Evolutionary conservation across 2,329 filamentous ascomycete genomes (phyloP).

Genomic region (Alternaria novae-zelandiae): DNA sequence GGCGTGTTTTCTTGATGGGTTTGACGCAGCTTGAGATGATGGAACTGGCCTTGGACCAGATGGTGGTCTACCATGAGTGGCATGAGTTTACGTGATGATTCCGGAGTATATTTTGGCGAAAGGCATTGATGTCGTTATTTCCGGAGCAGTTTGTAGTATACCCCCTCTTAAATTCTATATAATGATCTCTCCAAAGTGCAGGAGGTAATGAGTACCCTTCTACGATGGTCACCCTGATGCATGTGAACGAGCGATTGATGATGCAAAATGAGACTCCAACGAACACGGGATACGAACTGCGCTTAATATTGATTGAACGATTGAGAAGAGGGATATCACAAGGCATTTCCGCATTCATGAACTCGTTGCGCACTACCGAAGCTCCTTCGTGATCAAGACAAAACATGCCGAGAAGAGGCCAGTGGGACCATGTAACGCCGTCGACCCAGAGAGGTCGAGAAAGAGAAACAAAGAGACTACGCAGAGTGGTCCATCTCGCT

Average conservation of each 20-base stretch:
- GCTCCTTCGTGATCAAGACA: background rate
- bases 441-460: background rate
- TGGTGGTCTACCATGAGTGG: background rate
- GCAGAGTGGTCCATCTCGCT: slow-evolving; percentile 16
- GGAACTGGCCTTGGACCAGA: background rate
- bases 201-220: background rate
- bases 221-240: background rate
- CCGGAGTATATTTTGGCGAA: background rate
- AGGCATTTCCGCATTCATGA: background rate
- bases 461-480: background rate
- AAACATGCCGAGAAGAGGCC: background rate
- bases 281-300: background rate
- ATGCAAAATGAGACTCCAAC: background rate
- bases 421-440: background rate
- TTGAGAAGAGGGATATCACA: background rate
- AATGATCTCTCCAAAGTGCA: background rate
- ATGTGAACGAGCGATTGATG: background rate
- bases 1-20: slow-evolving; percentile 26
- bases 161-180: background rate
- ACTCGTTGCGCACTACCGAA: background rate
- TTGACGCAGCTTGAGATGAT: slow-evolving; percentile 8
- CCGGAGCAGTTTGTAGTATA: background rate
- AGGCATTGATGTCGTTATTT: background rate
- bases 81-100: background rate
- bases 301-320: background rate